Percentiles rank a stretch among this genome's conserved stretches.
Evolutionary conservation across 768 basidiomycete species (phyloP).

Genomic region (Russula emetica): DNA sequence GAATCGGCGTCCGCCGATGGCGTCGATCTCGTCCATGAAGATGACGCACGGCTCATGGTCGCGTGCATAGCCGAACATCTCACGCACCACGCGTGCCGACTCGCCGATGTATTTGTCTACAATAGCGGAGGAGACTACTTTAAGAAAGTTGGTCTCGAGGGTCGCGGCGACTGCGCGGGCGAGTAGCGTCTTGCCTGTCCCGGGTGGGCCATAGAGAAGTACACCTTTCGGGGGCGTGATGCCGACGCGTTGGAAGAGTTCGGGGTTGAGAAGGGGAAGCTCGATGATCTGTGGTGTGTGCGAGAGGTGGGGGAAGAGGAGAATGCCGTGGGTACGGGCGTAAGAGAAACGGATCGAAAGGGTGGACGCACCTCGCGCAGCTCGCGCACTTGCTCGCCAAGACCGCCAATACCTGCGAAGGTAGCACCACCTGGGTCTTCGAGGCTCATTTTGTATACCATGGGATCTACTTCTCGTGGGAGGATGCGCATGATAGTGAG

Average conservation of each 20-base stretch:
- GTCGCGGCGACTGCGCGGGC: slow-evolving; percentile 96
- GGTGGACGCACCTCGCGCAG: slow-evolving; percentile 70
- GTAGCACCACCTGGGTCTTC: slow-evolving; percentile 95
- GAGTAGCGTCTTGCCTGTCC: slow-evolving; percentile 93
- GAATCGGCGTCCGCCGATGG: slow-evolving; percentile 87
- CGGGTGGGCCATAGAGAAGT: slow-evolving; percentile 92
- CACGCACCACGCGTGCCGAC: slow-evolving; percentile 90
- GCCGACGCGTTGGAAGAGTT: slow-evolving; percentile 91
- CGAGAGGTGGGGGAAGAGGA: no score
- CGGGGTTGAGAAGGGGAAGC: slow-evolving; percentile 88
- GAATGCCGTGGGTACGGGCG: neutral
- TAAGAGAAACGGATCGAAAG: neutral
- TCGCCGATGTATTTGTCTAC: slow-evolving; percentile 99
- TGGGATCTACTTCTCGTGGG: slow-evolving; percentile 94
- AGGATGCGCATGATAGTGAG: slow-evolving; percentile 98
- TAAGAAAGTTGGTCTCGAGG: slow-evolving; percentile 93
- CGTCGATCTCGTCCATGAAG: slow-evolving; percentile 98
- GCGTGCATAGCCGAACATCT: slow-evolving; percentile 97
- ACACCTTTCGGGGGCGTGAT: slow-evolving; percentile 97
- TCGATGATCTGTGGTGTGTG: slow-evolving; percentile 78
- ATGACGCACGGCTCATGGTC: slow-evolving; percentile 99
- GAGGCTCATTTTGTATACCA: slow-evolving; percentile 99
- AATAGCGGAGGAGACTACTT: slow-evolving; percentile 97
- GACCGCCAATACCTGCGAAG: slow-evolving; percentile 95
- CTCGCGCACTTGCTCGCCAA: slow-evolving; percentile 95